Conservation (phyloP, 305 asterid species). For the Ilex paraguariensis region DNA sequence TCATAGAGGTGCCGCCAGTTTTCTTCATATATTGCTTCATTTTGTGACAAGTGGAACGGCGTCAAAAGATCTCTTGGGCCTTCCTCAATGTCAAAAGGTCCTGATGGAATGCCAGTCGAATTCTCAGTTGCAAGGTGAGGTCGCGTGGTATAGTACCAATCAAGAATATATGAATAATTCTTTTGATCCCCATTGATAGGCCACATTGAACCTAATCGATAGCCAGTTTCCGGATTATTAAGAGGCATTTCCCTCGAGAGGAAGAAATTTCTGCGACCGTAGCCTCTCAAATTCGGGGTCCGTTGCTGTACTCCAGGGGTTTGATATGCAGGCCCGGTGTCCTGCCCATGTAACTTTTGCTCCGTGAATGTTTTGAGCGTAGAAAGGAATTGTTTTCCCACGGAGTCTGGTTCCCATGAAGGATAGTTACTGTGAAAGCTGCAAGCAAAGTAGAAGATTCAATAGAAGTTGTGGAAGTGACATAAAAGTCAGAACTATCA, state of each 20-base stretch:
- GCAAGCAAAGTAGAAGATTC: slow-evolving; percentile 16
- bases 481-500: too few relatives aligned
- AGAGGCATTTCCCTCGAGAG: slow-evolving; percentile 36
- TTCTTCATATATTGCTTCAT: slow-evolving; percentile 23
- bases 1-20: slow-evolving; percentile 51
- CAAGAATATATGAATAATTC: slow-evolving; percentile 73
- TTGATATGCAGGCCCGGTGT: slow-evolving; percentile 22
- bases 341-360: slow-evolving; percentile 52
- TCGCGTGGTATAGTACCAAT: slow-evolving; percentile 74
- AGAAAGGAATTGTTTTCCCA: slow-evolving; percentile 69
- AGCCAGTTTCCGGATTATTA: slow-evolving; percentile 26
- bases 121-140: slow-evolving; percentile 36
- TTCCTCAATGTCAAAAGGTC: slow-evolving; percentile 26
- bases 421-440: slow-evolving; percentile 82
- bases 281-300: slow-evolving; percentile 35
- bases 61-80: slow-evolving; percentile 34
- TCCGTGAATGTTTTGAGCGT: slow-evolving; percentile 60
- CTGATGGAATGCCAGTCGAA: slow-evolving; percentile 24
- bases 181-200: slow-evolving; percentile 56
- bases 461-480: background rate
- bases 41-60: slow-evolving; percentile 28
- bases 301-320: slow-evolving; percentile 35
- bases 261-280: slow-evolving; percentile 33
- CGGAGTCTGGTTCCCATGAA: slow-evolving; percentile 74
- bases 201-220: slow-evolving; percentile 59